Conservation (phyloP, 306 rosid genomes). For the Abrus pulchellus region DNA sequence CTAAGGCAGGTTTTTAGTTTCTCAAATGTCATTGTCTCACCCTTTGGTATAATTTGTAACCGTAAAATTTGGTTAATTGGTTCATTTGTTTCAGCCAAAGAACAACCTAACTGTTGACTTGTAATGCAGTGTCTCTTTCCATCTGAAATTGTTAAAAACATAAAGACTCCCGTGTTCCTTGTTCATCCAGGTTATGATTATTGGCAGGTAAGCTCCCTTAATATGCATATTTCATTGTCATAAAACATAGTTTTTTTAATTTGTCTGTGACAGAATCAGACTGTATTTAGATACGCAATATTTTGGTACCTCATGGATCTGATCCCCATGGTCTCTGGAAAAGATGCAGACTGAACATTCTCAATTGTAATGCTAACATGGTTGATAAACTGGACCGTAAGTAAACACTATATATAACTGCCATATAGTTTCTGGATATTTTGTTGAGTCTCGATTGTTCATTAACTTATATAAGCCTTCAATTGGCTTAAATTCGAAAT, state of each 20-base stretch:
- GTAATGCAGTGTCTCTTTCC: constrained; percentile 88
- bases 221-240: constrained; percentile 44
- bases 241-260: background rate
- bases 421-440: constrained; percentile 24
- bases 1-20: constrained; percentile 66
- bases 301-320: constrained; percentile 80
- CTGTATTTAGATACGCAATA: constrained; percentile 78
- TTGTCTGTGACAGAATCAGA: constrained; percentile 40
- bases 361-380: constrained; percentile 65
- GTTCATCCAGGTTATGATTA: constrained; percentile 94
- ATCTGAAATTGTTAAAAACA: constrained; percentile 67
- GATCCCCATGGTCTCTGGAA: constrained; percentile 76
- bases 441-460: constrained; percentile 21
- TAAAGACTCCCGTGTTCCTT: constrained; percentile 80
- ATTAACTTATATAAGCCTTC: constrained; percentile 3
- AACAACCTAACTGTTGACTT: constrained; percentile 38
- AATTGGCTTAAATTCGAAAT: constrained; percentile 36
- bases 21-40: constrained; percentile 26
- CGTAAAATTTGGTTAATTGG: constrained; percentile 31
- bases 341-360: constrained; percentile 75
- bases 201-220: constrained; percentile 81
- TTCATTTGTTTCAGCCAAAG: constrained; percentile 36
- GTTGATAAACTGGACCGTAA: constrained; percentile 76
- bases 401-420: constrained; percentile 13
- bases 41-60: constrained; percentile 19